phyloP scores from a whole-genome alignment of 768 basidiomycete species.

The Tricholoma sp. region DNA sequence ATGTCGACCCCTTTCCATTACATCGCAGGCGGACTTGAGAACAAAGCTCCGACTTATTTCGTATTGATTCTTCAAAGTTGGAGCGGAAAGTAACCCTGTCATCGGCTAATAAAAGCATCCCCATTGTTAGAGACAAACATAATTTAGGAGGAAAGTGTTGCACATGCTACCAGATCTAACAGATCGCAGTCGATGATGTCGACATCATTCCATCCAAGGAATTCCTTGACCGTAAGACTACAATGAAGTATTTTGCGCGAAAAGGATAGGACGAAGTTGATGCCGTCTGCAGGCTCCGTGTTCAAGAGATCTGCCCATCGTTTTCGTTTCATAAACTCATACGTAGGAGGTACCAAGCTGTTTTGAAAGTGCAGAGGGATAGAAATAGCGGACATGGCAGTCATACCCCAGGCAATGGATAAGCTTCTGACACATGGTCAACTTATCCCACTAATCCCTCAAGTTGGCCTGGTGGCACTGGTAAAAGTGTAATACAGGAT shows the following conservation, averaged over 20 bases:
- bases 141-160: constrained; percentile 16
- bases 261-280: constrained; percentile 65
- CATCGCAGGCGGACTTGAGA: constrained; percentile 58
- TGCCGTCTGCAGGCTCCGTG: constrained; percentile 69
- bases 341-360: constrained; percentile 26
- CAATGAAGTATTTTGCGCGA: constrained; percentile 64
- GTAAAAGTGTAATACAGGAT: background rate
- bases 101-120: constrained; percentile 40
- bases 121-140: background rate
- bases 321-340: constrained; percentile 85
- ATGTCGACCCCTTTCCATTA: constrained; percentile 23
- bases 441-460: background rate
- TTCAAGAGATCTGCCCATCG: constrained; percentile 81
- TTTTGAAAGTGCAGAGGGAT: background rate
- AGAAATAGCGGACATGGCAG: background rate
- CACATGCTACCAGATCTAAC: constrained; percentile 60
- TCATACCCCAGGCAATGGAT: background rate
- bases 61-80: constrained; percentile 53
- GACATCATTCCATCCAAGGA: constrained; percentile 72
- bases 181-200: constrained; percentile 71
- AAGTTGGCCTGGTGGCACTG: background rate
- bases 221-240: constrained; percentile 59
- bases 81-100: constrained; percentile 54
- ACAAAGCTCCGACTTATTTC: constrained; percentile 44
- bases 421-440: background rate